Percentiles rank a stretch among this genome's conserved stretches.
phyloP scores from a whole-genome alignment of 257 asterid genomes.

The Datura wrightii region DNA sequence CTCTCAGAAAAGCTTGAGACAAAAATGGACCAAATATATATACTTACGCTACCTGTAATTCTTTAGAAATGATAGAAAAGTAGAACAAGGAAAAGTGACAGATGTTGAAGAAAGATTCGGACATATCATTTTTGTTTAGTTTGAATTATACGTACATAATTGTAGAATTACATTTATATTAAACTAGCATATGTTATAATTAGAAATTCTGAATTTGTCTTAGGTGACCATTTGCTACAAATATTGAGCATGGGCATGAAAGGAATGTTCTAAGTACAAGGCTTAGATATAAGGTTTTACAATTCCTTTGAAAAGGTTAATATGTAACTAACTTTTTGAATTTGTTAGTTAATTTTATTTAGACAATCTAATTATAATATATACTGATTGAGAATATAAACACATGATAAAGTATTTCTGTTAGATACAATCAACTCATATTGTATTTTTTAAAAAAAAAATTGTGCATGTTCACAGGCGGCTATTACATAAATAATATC shows the following conservation, averaged over 20 bases:
- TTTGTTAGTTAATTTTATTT: no score
- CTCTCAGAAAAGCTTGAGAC: not conserved
- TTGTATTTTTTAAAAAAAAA: not conserved
- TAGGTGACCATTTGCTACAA: not conserved
- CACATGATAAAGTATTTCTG: no score
- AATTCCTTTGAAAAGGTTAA: not conserved
- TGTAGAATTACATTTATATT: not conserved
- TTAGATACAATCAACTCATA: not conserved
- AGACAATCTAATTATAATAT: no score
- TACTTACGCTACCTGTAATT: not conserved
- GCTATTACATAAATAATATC: not conserved
- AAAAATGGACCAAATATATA: not conserved
- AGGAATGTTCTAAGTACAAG: not conserved
- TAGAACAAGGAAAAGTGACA: not conserved
- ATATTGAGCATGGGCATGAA: constrained; percentile 2
- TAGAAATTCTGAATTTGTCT: not conserved
- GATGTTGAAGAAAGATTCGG: not conserved
- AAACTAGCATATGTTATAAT: not conserved
- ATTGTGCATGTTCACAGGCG: not conserved
- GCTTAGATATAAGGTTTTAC: not conserved
- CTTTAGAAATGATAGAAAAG: not conserved
- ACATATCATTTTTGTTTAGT: not conserved
- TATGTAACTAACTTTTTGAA: not conserved
- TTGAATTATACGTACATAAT: not conserved
- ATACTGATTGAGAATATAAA: no score